Evolutionary conservation across 306 rosid genomes (phyloP), one percentile per base, ranked within the genome.

Genomic region (Sphenostylis stenocarpa): DNA sequence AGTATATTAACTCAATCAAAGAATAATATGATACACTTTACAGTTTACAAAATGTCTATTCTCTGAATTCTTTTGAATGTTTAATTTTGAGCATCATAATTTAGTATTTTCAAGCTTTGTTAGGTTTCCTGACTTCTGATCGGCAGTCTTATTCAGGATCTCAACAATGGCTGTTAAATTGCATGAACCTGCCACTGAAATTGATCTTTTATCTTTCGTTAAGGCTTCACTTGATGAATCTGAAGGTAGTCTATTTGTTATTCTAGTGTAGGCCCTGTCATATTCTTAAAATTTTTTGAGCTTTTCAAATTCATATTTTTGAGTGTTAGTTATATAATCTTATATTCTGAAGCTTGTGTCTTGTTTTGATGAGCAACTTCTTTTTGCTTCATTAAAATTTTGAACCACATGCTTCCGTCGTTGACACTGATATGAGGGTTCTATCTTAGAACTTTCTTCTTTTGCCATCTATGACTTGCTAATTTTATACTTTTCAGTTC

Each of bases 131-230:
- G 84, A 91, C 86, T 80, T 81, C 81, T 80, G 84, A 82, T 77
- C 57, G 81, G 65, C 92, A 87, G 89, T 55, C 66, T 67, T 72
- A 60, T 90, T 79, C 89, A 85, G 98, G 85, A 86, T 86, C 75
- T 88, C 93, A 62, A 82, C 91, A 55, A 80, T 73, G 69, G 66
- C 89, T 36, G 78, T 80, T 84, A 81, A 78, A 28, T 83, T 83
- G 24, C 68, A 70, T 43, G 75, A 91, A 73, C 80, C 84, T 64
- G 68, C 83, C 10, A 13, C 75, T 8, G 84, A 79, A 69, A 85
- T 20, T 67, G 89, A 86, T 70, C 62, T 88, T 74, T 85, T 89
- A 72, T 82, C 95, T 73, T 90, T 90, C 85, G 84, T 92, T 57
- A 86, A 85, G 76, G 86, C 90, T 53, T 83, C 86, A 20, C 19